Conservation (phyloP, 2,329 filamentous ascomycete species). For the Pseudogymnoascus sp. region DNA sequence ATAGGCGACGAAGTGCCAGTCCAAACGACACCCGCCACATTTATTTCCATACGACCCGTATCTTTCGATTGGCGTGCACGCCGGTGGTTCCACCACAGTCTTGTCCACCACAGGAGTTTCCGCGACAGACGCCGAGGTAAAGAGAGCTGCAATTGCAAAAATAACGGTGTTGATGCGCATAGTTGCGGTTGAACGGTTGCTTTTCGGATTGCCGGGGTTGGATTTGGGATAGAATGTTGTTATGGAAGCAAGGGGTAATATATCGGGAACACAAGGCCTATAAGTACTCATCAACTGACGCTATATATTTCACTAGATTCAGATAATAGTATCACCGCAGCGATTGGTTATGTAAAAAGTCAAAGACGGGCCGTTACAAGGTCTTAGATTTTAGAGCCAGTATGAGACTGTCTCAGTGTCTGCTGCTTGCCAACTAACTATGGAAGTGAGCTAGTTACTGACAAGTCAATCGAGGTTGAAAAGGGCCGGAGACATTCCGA, state of each 20-base stretch:
- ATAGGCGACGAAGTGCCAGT: background rate
- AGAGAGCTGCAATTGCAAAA: background rate
- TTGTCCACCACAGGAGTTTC: background rate
- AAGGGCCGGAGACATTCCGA: background rate
- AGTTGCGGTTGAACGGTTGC: background rate
- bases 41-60: background rate
- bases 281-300: background rate
- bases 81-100: background rate
- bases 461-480: background rate
- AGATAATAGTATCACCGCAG: background rate
- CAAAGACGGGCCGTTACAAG: background rate
- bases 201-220: background rate
- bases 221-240: background rate
- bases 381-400: background rate
- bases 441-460: background rate
- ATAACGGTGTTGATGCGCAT: background rate
- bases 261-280: background rate
- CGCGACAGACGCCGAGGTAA: background rate
- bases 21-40: background rate
- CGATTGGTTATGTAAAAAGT: background rate
- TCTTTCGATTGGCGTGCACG: background rate
- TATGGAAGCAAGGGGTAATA: background rate
- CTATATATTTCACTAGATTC: conserved; percentile 1
- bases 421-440: background rate
- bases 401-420: background rate